These are phyloP conservation scores for Bipolaris oryzae DNA, from an alignment of 2,329 filamentous ascomycete species.

Conservation along the genomic window DNA sequence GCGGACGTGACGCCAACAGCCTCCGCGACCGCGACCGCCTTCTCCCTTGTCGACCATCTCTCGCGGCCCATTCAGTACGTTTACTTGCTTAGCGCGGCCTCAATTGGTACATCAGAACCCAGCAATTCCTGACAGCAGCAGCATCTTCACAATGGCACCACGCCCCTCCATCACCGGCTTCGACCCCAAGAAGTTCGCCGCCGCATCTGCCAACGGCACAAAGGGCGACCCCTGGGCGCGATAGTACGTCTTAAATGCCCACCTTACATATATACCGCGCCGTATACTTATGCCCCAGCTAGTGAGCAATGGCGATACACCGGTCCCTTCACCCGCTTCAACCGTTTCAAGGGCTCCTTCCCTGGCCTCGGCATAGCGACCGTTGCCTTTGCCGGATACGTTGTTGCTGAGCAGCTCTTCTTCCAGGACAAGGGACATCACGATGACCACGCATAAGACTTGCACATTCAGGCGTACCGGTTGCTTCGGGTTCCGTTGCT, in stretches of 20 bases:
- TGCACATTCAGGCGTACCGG: conserved; percentile 36
- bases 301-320: conserved; percentile 96
- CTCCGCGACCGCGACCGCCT: conserved; percentile 24
- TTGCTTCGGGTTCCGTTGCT: conserved; percentile 33
- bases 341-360: conserved; percentile 85
- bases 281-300: conserved; percentile 28
- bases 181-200: conserved; percentile 80
- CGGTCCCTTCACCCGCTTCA: conserved; percentile 84
- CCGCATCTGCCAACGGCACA: conserved; percentile 65
- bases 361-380: conserved; percentile 92
- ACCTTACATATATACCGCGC: not conserved
- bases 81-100: not conserved
- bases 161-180: conserved; percentile 88
- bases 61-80: conserved; percentile 38
- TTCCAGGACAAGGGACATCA: conserved; percentile 64
- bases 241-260: conserved; percentile 54
- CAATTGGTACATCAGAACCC: conserved; percentile 6
- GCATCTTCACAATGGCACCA: conserved; percentile 54
- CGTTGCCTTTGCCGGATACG: conserved; percentile 89
- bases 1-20: conserved; percentile 29
- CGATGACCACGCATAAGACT: conserved; percentile 12
- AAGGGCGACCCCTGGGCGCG: conserved; percentile 68
- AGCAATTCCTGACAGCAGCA: conserved; percentile 25
- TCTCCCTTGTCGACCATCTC: conserved; percentile 22
- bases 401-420: conserved; percentile 87